Base-by-base conservation (phyloP, 768 basidiomycete genomes). In the Dacryopinax spathularia region DNA sequence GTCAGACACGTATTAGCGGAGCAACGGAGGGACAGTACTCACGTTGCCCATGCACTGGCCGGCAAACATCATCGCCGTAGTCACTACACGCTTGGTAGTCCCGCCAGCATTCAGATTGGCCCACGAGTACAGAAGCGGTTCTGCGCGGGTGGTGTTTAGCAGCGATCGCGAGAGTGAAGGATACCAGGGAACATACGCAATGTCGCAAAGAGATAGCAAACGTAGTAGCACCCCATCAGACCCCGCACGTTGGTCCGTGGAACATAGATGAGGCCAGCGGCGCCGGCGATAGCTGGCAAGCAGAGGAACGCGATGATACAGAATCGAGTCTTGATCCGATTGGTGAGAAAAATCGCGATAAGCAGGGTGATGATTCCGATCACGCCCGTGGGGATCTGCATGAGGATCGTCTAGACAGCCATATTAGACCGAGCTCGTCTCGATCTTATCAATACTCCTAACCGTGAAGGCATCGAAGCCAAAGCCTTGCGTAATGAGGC, bases 21-120 rank as follows among this genome's bases (percentile, higher is more conserved):
- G n/a, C n/a, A n/a, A n/a, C 9, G 64, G 7, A 12, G 64, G 41
- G 2, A 35, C 33, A 44, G 25, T 13, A 60, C 73, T 64, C 62
- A 77, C 76, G 65, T 79, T 79, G n/a, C 78, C 79, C 13, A 73
- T 76, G 43, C 78, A 79, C 62, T 77, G 76, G 1, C 76, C 79
- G 18, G 77, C 73, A 64, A 79, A 80, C 62, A 77, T 72, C 7
- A 78, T 65, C 2, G 77, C 77, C 27, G 79, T 79, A 5, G 75
- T 77, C 60, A 75, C 72, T 5, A 71, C 65, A 60, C 71, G 70
- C 64, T 71, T 72, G 62, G 71, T 70, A 22, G 69, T 67, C 18
- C 71, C 71, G 13, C 66, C 72, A 31, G 62, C 66, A 65, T 70
- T 71, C 27, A 37, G 34, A 22, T 62, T 60, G 43, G 65, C 13